Evolutionary conservation across 306 rosid genomes (phyloP), one percentile per base, ranked within the genome.

Genomic region (Castanospermum australe): DNA sequence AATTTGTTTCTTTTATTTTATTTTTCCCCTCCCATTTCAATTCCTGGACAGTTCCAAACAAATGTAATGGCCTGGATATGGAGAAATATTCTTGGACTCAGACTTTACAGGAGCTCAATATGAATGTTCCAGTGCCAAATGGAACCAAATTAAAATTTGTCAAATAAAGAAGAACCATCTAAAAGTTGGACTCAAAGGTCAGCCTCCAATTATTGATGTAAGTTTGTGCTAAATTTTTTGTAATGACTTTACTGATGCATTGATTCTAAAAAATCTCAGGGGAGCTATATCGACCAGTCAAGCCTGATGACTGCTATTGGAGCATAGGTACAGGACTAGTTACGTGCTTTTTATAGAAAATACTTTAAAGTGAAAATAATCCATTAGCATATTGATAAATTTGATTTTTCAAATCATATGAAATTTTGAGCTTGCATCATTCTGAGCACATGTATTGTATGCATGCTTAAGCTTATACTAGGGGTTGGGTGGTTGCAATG

Each of bases 141-240:
- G 98, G 96, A 83, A 96, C 97, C 36, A 96, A 93, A 79, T 82
- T 96, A 48, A 84, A 89, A 80, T 82, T 78, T 80, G 89, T 96
- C 24, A 67, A 81, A 93, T 92, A 66, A 96, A 93, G 90, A 96
- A 93, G 87, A 89, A 87, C 67, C 93, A 75, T 85, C 80, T 96
- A 4, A 96, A 89, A 87, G 90, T 93, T 90, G 98, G 90, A 74
- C 87, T 96, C 75, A 96, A 89, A 87, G 99, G 97, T 28, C 97
- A 96, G 79, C 94, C 98, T 7, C 98, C 91, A 65, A 87, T 93
- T 44, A 85, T 96, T 71, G 99, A 96, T 68, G 99, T 96, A 54
- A 80, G 97, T 66, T 75, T 68, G 20, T 41, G 7, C 30, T 20
- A n/a, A 48, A 13, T 20, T 60, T 67, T 50, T 4, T 6, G n/a